Base-by-base conservation (phyloP, 148 eudicot genomes). In the Oxyria digyna region DNA sequence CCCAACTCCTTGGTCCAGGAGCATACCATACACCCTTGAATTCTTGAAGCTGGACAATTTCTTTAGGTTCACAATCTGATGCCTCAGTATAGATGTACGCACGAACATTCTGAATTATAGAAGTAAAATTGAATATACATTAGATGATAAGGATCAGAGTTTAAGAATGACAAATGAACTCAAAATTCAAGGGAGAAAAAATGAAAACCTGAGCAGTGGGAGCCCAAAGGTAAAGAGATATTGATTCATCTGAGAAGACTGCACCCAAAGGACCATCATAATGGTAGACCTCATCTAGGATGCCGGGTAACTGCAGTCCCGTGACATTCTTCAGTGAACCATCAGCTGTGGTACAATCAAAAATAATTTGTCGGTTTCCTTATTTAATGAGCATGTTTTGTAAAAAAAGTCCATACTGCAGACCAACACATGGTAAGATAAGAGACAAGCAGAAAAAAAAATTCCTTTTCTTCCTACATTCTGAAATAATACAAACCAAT, bases 271-370 rank as follows among this genome's bases (percentile, higher is more conserved):
- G 96, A 62, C 97, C 99, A 77, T 73, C 71, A 71, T 94, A 94
- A 46, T 83, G 78, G 77, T 80, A 94, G n/a, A 90, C 45, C 72
- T 94, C 96, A n/a, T 94, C 99, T 5, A 91, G 79, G 45, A 88
- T 85, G 70, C 99, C 99, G 18, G 99, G 97, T 59, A 90, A 75
- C 82, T 94, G 99, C 83, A 94, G 76, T 68, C 96, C 87, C 62
- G 97, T 88, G 66, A 82, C 86, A 62, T 62, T 74, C 71, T 73
- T 74, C 69, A 82, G 84, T 73, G 71, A 68, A 62, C 89, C 93
- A 67, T 78, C 72, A 65, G 84, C 96, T 94, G 80, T 65, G 75
- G 29, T 55, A 43, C 14, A 66, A 66, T 29, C 20, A 31, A 27
- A 57, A 12, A 3, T 13, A 2, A 24, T 55, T 0, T 59, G 65